These are phyloP conservation scores for Phyllostachys edulis DNA, from an alignment of 176 grass and related monocot genomes.

Conservation along the genomic window DNA sequence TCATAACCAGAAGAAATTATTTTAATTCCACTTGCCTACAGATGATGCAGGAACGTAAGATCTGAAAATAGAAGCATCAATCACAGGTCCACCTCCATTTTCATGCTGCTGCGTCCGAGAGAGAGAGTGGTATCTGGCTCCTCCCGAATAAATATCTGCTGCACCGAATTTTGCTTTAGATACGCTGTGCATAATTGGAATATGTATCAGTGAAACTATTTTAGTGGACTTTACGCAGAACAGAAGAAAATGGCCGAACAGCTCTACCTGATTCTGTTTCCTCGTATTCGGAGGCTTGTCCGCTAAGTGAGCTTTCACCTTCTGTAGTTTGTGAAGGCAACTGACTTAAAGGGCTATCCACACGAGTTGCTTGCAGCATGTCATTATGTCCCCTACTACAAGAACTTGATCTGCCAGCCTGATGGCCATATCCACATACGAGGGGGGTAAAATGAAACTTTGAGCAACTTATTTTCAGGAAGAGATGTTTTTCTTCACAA, in stretches of 20 bases:
- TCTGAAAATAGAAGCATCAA: slow-evolving; percentile 31
- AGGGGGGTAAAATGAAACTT: not conserved
- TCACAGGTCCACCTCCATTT: slow-evolving; percentile 86
- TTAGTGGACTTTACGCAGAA: slow-evolving; percentile 51
- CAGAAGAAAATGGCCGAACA: slow-evolving; percentile 44
- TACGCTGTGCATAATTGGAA: slow-evolving; percentile 98
- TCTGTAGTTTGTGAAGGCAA: slow-evolving; percentile 82
- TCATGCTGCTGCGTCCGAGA: slow-evolving; percentile 75
- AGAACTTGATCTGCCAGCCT: slow-evolving; percentile 81
- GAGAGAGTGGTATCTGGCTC: slow-evolving; percentile 92
- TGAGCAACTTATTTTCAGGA: slow-evolving; percentile 2
- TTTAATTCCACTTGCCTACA: slow-evolving; percentile 46
- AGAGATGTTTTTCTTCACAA: slow-evolving; percentile 16
- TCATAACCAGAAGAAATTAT: slow-evolving; percentile 8
- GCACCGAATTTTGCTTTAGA: slow-evolving; percentile 99
- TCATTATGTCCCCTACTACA: slow-evolving; percentile 64
- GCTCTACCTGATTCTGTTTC: slow-evolving; percentile 93
- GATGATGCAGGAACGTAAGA: slow-evolving; percentile 35
- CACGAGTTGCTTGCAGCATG: slow-evolving; percentile 42
- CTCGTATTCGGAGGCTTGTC: slow-evolving; percentile 78
- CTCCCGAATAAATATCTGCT: slow-evolving; percentile 86
- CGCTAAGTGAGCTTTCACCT: slow-evolving; percentile 84
- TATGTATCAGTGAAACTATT: slow-evolving; percentile 96
- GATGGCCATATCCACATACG: slow-evolving; percentile 19
- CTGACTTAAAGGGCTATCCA: slow-evolving; percentile 74